Conservation (phyloP, 2,329 filamentous ascomycete genomes). For the Coniella vitis region DNA sequence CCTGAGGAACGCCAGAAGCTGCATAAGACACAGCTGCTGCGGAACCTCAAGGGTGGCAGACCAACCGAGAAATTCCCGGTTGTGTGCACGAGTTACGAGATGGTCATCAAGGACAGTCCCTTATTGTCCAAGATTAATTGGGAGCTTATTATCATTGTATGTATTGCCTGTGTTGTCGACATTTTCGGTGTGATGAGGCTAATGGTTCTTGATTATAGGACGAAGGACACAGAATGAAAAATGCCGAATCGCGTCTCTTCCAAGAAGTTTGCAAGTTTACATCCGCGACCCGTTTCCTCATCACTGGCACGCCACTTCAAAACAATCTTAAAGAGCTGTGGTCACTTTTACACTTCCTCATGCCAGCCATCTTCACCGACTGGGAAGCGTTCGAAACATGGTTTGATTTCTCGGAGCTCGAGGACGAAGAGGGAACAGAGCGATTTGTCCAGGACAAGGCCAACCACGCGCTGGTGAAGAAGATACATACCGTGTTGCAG, state of each 20-base stretch:
- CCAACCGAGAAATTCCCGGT: conserved; percentile 71
- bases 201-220: conserved; percentile 45
- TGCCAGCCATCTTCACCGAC: conserved; percentile 89
- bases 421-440: conserved; percentile 73
- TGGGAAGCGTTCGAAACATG: conserved; percentile 89
- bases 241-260: conserved; percentile 87
- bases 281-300: conserved; percentile 83
- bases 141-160: conserved; percentile 93
- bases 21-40: conserved; percentile 64
- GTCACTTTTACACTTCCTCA: conserved; percentile 88
- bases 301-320: conserved; percentile 90
- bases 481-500: conserved; percentile 88
- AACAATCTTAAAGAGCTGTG: conserved; percentile 94
- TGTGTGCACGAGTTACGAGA: conserved; percentile 92
- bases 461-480: conserved; percentile 72
- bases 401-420: conserved; percentile 93
- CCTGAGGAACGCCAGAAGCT: conserved; percentile 71
- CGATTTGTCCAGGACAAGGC: conserved; percentile 73
- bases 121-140: conserved; percentile 78
- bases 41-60: conserved; percentile 54
- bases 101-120: conserved; percentile 84
- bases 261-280: conserved; percentile 81
- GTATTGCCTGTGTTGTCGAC: conserved; percentile 21
- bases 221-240: conserved; percentile 95
- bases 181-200: conserved; percentile 11